Conservation (phyloP, 2,329 filamentous ascomycete genomes). For the Xylariales sp. region DNA sequence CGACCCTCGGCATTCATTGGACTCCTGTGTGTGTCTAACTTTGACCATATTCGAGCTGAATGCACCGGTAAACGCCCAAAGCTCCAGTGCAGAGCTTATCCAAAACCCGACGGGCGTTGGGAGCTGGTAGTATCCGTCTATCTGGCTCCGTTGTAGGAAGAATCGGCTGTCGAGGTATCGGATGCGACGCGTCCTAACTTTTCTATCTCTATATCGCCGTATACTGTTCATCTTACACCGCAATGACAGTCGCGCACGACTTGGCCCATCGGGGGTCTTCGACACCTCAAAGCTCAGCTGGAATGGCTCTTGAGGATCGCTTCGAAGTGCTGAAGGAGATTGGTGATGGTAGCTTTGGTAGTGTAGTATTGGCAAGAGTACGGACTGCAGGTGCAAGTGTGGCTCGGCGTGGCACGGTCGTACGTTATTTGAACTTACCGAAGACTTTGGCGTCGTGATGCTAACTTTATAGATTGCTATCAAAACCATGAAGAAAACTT, state of each 20-base stretch:
- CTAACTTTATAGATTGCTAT: slow-evolving; percentile 71
- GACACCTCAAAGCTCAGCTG: slow-evolving; percentile 40
- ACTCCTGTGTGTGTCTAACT: slow-evolving; percentile 10
- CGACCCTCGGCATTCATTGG: slow-evolving; percentile 12
- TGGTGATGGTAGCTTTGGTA: slow-evolving; percentile 97
- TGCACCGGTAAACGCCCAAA: slow-evolving; percentile 28
- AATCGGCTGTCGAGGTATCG: slow-evolving; percentile 9
- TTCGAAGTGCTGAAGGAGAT: slow-evolving; percentile 98
- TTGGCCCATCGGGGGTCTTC: slow-evolving; percentile 63
- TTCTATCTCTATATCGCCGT: slow-evolving; percentile 5
- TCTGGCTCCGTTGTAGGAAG: slow-evolving; percentile 16
- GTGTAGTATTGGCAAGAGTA: slow-evolving; percentile 86
- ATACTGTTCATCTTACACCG: slow-evolving; percentile 29
- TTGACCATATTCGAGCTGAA: slow-evolving; percentile 23
- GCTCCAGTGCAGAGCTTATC: slow-evolving; percentile 35
- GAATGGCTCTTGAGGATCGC: slow-evolving; percentile 75
- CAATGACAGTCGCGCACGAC: slow-evolving; percentile 75
- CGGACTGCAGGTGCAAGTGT: slow-evolving; percentile 84
- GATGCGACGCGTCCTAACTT: slow-evolving; percentile 11
- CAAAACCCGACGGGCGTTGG: slow-evolving; percentile 17
- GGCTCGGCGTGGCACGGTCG: slow-evolving; percentile 85
- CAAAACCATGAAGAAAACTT: slow-evolving; percentile 99
- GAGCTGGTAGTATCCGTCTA: slow-evolving; percentile 18
- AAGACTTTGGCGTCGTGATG: too few species aligned
- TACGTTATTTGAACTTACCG: too few species aligned